These are phyloP conservation scores for Cordyceps cateniannulata DNA, from an alignment of 2,329 filamentous ascomycete species.

Conservation along the genomic window DNA sequence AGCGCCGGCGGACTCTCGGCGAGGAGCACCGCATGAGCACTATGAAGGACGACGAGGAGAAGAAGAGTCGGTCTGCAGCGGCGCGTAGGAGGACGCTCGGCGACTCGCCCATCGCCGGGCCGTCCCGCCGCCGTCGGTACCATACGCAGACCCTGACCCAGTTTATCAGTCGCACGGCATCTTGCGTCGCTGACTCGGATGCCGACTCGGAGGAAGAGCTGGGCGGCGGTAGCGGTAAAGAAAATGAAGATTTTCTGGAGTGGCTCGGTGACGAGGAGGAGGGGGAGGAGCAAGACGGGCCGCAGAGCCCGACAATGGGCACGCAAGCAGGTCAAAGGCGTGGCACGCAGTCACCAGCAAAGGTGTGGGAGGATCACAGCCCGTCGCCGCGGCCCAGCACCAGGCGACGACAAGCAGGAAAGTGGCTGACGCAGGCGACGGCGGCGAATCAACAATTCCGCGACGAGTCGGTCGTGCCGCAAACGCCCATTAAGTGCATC, in stretches of 20 bases:
- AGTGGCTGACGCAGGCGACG: neutral
- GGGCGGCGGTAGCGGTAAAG: slow-evolving; percentile 5
- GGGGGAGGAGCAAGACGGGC: neutral
- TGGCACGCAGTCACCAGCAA: slow-evolving; percentile 10
- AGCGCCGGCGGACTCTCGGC: slow-evolving; percentile 24
- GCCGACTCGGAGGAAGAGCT: slow-evolving; percentile 24
- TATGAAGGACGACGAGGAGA: slow-evolving; percentile 7
- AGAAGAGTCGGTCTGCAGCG: neutral
- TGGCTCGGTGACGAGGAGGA: slow-evolving; percentile 22
- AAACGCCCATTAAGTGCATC: slow-evolving; percentile 33
- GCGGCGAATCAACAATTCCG: slow-evolving; percentile 14
- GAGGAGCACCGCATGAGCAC: slow-evolving; percentile 18
- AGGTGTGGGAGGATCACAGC: slow-evolving; percentile 8
- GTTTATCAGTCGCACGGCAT: slow-evolving; percentile 23
- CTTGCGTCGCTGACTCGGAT: slow-evolving; percentile 32
- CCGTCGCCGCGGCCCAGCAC: slow-evolving; percentile 18
- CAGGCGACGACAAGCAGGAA: slow-evolving; percentile 4
- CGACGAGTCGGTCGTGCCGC: slow-evolving; percentile 32
- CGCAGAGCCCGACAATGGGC: slow-evolving; percentile 21
- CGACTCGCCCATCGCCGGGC: neutral
- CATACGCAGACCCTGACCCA: slow-evolving; percentile 39
- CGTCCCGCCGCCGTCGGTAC: slow-evolving; percentile 21
- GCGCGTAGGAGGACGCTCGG: slow-evolving; percentile 17
- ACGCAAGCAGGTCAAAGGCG: neutral
- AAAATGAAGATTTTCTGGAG: slow-evolving; percentile 25